phyloP scores from a whole-genome alignment of 2,329 filamentous ascomycete species.

The Exophiala sp. region DNA sequence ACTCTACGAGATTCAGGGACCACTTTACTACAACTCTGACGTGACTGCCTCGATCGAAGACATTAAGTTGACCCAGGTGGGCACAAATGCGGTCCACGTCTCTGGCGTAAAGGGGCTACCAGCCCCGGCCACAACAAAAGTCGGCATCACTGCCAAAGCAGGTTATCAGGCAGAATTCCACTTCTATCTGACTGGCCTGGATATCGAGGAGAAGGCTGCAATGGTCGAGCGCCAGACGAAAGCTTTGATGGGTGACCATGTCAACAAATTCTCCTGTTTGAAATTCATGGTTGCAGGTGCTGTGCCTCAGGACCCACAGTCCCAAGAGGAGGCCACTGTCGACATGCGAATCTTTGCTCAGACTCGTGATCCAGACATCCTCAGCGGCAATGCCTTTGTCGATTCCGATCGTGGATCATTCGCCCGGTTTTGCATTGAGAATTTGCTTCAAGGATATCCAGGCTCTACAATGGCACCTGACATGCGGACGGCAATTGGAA shows the following conservation, averaged over 20 bases:
- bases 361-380: neutral
- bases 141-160: constrained; percentile 44
- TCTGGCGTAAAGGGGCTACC: constrained; percentile 39
- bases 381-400: neutral
- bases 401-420: neutral
- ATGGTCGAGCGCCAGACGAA: constrained; percentile 41
- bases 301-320: constrained; percentile 27
- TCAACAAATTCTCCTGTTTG: constrained; percentile 12
- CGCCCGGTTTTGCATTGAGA: neutral
- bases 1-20: constrained; percentile 46
- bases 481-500: neutral
- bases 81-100: constrained; percentile 47
- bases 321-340: constrained; percentile 34
- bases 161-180: constrained; percentile 45
- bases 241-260: constrained; percentile 19
- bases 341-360: constrained; percentile 40
- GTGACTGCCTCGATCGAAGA: constrained; percentile 51
- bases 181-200: constrained; percentile 43
- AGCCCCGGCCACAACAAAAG: constrained; percentile 49
- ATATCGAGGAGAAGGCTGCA: constrained; percentile 44
- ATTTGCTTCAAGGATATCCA: neutral
- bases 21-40: constrained; percentile 55
- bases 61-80: constrained; percentile 49
- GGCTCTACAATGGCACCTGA: neutral
- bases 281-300: constrained; percentile 20